These are phyloP conservation scores for Backusella morwellensis DNA, from an alignment of 192 early-diverging fungal species.

Conservation along the genomic window DNA sequence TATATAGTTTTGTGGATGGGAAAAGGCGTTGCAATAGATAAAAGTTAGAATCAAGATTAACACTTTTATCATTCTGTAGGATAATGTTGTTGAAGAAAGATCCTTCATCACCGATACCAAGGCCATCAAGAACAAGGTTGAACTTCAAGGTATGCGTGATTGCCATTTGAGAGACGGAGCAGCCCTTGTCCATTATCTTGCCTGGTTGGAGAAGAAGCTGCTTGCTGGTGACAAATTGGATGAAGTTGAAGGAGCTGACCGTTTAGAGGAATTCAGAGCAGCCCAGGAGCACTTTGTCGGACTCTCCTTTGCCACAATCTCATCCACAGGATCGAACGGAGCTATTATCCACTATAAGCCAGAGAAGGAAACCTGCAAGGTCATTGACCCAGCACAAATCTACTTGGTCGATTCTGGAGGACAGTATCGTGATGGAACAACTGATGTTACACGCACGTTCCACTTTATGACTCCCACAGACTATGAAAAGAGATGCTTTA, in stretches of 20 bases:
- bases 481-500: constrained; percentile 90
- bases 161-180: constrained; percentile 89
- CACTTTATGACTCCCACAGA: constrained; percentile 86
- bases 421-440: constrained; percentile 96
- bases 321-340: constrained; percentile 93
- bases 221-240: constrained; percentile 64
- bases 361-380: constrained; percentile 71
- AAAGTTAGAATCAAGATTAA: too few relatives aligned
- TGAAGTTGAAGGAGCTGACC: constrained; percentile 86
- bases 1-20: too few relatives aligned
- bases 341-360: constrained; percentile 98
- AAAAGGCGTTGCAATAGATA: too few relatives aligned
- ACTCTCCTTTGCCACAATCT: constrained; percentile 95
- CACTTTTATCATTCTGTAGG: constrained; percentile 11
- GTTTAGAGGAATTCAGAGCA: constrained; percentile 73
- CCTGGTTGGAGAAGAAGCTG: constrained; percentile 94
- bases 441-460: constrained; percentile 93
- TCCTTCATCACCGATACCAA: constrained; percentile 82
- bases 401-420: constrained; percentile 97
- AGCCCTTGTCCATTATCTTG: constrained; percentile 84
- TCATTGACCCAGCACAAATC: constrained; percentile 71
- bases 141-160: constrained; percentile 90
- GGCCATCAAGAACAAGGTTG: constrained; percentile 89
- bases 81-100: constrained; percentile 48
- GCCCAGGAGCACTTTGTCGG: constrained; percentile 84